These are phyloP conservation scores for Gentiana straminea DNA, from an alignment of 257 asterid genomes.

Conservation along the genomic window DNA sequence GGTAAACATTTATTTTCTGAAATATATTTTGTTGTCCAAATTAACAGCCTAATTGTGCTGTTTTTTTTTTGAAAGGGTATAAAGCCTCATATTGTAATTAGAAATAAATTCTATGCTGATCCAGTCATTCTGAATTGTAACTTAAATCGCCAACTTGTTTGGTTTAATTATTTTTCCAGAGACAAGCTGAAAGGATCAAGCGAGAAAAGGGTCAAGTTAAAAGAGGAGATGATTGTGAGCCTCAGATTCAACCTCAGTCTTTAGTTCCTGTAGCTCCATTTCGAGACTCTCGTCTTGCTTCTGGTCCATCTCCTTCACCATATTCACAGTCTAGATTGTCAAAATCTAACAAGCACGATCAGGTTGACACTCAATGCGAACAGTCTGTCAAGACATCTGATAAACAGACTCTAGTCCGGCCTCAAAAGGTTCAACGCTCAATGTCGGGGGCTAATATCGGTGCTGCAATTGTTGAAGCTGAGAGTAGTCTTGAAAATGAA, in stretches of 20 bases:
- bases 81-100: neutral
- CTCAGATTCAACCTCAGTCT: slow-evolving; percentile 43
- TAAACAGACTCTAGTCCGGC: slow-evolving; percentile 21
- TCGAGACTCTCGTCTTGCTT: slow-evolving; percentile 85
- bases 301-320: slow-evolving; percentile 82
- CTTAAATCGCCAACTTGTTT: no score
- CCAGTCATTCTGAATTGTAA: slow-evolving; percentile 4
- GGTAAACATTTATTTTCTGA: neutral
- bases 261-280: slow-evolving; percentile 60
- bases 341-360: slow-evolving; percentile 19
- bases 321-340: slow-evolving; percentile 36
- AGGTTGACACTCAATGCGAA: slow-evolving; percentile 31
- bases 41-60: neutral
- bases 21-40: neutral
- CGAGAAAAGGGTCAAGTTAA: slow-evolving; percentile 49
- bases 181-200: slow-evolving; percentile 63
- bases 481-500: slow-evolving; percentile 43
- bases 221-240: slow-evolving; percentile 58
- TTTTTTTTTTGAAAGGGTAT: neutral
- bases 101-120: neutral
- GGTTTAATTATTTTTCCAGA: slow-evolving; percentile 16
- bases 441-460: slow-evolving; percentile 62
- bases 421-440: slow-evolving; percentile 53
- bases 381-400: slow-evolving; percentile 25
- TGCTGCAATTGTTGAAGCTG: slow-evolving; percentile 88